Base-by-base conservation (phyloP, 352 stramenopile species). In the Globisporangium emineosum region DNA sequence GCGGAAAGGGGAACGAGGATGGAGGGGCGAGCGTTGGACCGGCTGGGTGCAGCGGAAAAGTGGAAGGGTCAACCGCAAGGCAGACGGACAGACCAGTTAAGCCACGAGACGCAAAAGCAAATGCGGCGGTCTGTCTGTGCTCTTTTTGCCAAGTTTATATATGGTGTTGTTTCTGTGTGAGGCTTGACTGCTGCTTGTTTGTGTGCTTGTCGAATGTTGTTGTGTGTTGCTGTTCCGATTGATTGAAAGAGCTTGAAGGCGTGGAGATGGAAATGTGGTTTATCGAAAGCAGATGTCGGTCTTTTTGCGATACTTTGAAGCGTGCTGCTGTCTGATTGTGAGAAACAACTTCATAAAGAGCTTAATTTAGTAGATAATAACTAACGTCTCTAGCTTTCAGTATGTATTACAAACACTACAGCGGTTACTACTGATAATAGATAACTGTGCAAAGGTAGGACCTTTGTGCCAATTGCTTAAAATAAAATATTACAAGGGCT, bases 231-330 rank as follows among this genome's bases (percentile, higher is more conserved):
- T 40, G 37, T 47, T 23, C 10, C 40, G n/a, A 15, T 47, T 47
- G 40, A 5, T 32, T 32, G 29, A 32, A 6, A 2, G 29, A 32
- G 40, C 21, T 47, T 21, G 40, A 47, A 40, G 33, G 2, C 9
- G 9, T 40, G 40, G 17, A 45, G 37, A 12, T 47, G 40, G 17
- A 47, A 21, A 47, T 47, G 7, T 47, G 40, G 40, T 47, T 47
- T 47, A 23, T 47, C n/a, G n/a, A 47, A 47, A 47, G 40, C 40
- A 47, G 40, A 47, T 47, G 40, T 23, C 40, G 17, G 23, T 17
- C 40, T 47, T 47, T 21, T 47, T 47, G 40, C 40, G 40, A 47
- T 47, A 47, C 19, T 47, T 45, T 47, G 40, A 47, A 23, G 40
- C 17, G 6, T 23, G 40, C 40, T 23, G 40, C 12, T 47, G 40